phyloP scores from a whole-genome alignment of 2,329 filamentous ascomycete genomes.

The Cercospora janseana region DNA sequence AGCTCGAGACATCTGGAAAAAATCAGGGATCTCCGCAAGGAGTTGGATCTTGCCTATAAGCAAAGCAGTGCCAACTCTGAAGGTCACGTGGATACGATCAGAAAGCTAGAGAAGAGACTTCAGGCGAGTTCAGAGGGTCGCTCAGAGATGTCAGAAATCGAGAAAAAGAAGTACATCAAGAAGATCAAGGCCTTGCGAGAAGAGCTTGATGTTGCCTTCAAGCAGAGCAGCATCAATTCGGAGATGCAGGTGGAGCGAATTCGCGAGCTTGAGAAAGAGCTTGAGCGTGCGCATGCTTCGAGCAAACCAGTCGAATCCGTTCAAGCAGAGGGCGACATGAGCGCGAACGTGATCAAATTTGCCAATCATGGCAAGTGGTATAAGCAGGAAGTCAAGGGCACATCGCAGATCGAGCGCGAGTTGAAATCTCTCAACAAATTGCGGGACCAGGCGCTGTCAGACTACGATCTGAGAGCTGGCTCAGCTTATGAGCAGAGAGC shows the following conservation, averaged over 20 bases:
- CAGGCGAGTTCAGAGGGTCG: conserved; percentile 16
- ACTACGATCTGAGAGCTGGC: conserved; percentile 9
- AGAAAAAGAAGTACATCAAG: conserved; percentile 22
- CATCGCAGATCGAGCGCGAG: not conserved
- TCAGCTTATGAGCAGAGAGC: conserved; percentile 12
- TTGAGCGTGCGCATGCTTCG: conserved; percentile 7
- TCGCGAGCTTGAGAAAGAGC: conserved; percentile 23
- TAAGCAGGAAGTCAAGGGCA: conserved; percentile 34
- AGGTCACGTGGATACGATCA: conserved; percentile 25
- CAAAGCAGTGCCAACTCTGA: conserved; percentile 27
- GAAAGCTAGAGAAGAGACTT: conserved; percentile 25
- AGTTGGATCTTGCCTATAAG: conserved; percentile 28
- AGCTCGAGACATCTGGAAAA: conserved; percentile 26
- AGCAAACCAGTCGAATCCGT: conserved; percentile 18
- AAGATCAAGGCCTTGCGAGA: conserved; percentile 25
- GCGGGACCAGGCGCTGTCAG: conserved; percentile 6
- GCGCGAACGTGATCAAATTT: conserved; percentile 38
- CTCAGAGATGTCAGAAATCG: conserved; percentile 8
- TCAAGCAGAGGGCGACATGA: conserved; percentile 42
- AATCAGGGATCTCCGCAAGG: conserved; percentile 24
- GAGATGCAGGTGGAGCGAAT: conserved; percentile 25
- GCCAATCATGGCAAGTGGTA: conserved; percentile 39
- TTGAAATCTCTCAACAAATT: conserved; percentile 5
- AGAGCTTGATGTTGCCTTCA: conserved; percentile 25
- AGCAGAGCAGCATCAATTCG: conserved; percentile 24